These are phyloP conservation scores for Podospora anserina DNA, from an alignment of 495 filamentous ascomycete species.

Conservation along the genomic window DNA sequence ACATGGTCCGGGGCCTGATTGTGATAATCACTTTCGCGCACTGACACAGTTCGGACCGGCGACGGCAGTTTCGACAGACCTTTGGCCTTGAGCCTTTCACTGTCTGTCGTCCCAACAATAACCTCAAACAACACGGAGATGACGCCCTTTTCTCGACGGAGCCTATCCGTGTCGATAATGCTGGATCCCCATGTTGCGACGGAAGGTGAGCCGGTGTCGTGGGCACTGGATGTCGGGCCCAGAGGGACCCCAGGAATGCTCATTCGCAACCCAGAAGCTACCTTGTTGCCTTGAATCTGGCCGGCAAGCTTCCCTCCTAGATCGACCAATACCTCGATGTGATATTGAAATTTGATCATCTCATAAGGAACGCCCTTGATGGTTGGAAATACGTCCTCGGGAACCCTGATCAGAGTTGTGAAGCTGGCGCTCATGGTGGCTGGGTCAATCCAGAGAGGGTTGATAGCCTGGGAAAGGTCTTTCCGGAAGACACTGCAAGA, in stretches of 20 bases:
- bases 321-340: slow-evolving; percentile 87
- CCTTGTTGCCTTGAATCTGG: slow-evolving; percentile 43
- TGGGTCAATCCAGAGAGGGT: slow-evolving; percentile 82
- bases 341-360: slow-evolving; percentile 92
- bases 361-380: slow-evolving; percentile 83
- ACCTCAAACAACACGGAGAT: slow-evolving; percentile 80
- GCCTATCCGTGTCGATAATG: slow-evolving; percentile 84
- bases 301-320: slow-evolving; percentile 80
- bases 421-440: slow-evolving; percentile 70
- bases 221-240: slow-evolving; percentile 24
- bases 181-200: slow-evolving; percentile 62
- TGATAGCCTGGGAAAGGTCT: slow-evolving; percentile 82
- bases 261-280: slow-evolving; percentile 25
- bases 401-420: slow-evolving; percentile 76
- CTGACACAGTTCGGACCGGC: slow-evolving; percentile 23
- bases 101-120: slow-evolving; percentile 84
- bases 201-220: slow-evolving; percentile 33
- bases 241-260: slow-evolving; percentile 17
- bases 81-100: slow-evolving; percentile 57
- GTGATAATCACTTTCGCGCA: slow-evolving; percentile 15
- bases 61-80: slow-evolving; percentile 33
- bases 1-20: slow-evolving; percentile 18
- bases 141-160: slow-evolving; percentile 83
- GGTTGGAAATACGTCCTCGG: slow-evolving; percentile 88
- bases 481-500: slow-evolving; percentile 89